phyloP scores from a whole-genome alignment of 2,329 filamentous ascomycete genomes.

The Alternaria hordeiaustralica region DNA sequence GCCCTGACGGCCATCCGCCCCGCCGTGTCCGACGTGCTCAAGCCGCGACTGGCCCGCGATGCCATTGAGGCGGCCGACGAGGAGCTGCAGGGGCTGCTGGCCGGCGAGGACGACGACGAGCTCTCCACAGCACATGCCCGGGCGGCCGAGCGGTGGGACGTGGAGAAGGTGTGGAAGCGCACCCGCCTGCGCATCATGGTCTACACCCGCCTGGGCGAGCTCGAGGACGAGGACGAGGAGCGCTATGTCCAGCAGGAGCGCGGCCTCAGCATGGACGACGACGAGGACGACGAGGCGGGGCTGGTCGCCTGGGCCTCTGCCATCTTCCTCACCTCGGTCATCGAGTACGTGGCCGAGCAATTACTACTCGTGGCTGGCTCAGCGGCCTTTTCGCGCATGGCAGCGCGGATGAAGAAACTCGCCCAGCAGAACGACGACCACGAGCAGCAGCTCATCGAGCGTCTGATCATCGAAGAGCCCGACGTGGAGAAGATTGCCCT shows the following conservation, averaged over 20 bases:
- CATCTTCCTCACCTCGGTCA: slow-evolving; percentile 92
- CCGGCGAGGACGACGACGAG: slow-evolving; percentile 68
- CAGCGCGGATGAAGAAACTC: slow-evolving; percentile 50
- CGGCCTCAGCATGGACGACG: slow-evolving; percentile 62
- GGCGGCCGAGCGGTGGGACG: slow-evolving; percentile 72
- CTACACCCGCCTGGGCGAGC: slow-evolving; percentile 92
- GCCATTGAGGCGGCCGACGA: slow-evolving; percentile 84
- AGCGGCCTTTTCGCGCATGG: slow-evolving; percentile 73
- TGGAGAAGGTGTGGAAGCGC: slow-evolving; percentile 94
- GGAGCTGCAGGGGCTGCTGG: slow-evolving; percentile 86
- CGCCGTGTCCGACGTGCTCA: slow-evolving; percentile 85
- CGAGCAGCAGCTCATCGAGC: slow-evolving; percentile 66
- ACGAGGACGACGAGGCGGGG: slow-evolving; percentile 47
- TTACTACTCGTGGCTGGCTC: slow-evolving; percentile 86
- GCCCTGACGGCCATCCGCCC: slow-evolving; percentile 76
- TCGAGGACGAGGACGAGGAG: slow-evolving; percentile 98
- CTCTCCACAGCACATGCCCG: slow-evolving; percentile 35
- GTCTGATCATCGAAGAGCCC: slow-evolving; percentile 82
- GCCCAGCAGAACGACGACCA: slow-evolving; percentile 47
- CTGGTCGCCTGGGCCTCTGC: slow-evolving; percentile 86
- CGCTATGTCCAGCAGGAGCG: slow-evolving; percentile 80
- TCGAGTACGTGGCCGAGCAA: slow-evolving; percentile 94
- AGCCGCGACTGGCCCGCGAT: slow-evolving; percentile 84
- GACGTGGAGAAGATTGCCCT: slow-evolving; percentile 94
- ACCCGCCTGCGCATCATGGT: slow-evolving; percentile 96